Evolutionary conservation across 2,329 filamentous ascomycete genomes (phyloP).

Genomic region (Amauroascus verrucosus): DNA sequence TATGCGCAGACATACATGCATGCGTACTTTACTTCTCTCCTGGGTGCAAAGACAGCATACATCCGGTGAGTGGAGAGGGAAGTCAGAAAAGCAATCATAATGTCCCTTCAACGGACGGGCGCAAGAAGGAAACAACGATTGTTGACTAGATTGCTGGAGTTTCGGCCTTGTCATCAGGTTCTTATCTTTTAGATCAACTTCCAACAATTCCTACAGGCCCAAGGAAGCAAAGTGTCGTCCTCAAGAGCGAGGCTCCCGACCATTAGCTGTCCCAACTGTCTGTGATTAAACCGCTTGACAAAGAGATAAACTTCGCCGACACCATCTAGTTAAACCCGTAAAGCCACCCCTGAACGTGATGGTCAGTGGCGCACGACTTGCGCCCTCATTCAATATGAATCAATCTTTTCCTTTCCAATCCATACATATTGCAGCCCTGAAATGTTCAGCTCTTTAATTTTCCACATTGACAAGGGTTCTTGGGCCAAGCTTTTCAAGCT

Average conservation of each 20-base stretch:
- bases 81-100: not conserved
- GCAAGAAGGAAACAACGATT: not conserved
- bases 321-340: too few relatives aligned
- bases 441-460: not conserved
- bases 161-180: not conserved
- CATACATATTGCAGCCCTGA: not conserved
- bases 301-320: too few relatives aligned
- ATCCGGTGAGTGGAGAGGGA: not conserved
- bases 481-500: constrained; percentile 4
- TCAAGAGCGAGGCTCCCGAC: not conserved
- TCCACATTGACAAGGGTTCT: not conserved
- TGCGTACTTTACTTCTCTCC: not conserved
- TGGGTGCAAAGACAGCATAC: not conserved
- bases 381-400: too few relatives aligned
- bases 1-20: too few relatives aligned
- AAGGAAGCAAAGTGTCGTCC: not conserved
- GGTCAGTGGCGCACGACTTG: too few relatives aligned
- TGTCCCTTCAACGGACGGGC: not conserved
- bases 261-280: too few relatives aligned
- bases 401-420: not conserved
- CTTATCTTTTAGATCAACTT: not conserved
- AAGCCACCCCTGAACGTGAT: too few relatives aligned
- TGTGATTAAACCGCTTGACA: too few relatives aligned
- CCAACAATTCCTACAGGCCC: constrained; percentile 3
- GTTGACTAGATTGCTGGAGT: not conserved